Evolutionary conservation across 345 rosid species (phyloP), one percentile per base, ranked within the genome.

Genomic region (Excoecaria agallocha): DNA sequence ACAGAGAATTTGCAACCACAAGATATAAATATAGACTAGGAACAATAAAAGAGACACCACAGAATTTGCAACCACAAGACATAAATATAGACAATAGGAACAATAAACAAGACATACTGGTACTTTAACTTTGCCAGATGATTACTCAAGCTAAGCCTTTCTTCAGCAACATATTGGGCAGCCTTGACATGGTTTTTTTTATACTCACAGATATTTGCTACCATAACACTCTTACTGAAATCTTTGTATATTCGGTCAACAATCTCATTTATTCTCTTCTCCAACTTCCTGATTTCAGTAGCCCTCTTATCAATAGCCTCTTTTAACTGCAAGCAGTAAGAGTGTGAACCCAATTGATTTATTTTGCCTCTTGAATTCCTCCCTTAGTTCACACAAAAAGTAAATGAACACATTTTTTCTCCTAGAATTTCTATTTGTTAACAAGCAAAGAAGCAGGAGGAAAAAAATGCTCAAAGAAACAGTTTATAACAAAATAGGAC

Each of bases 121-220:
- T 93, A 93, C 75, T 93, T 94, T 83, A 91, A 83, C 89, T 94
- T 94, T 20, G 98, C 86, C 62, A 95, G 87, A 90, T 93, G 99
- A 76, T 87, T 93, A 72, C 94, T 95, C 80, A 95, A 83, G 79
- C 78, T 87, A 79, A 95, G 88, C 86, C 97, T 93, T 79, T 91
- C 98, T 75, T 95, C 97, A 70, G 93, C 99, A 86, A 87, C 87
- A 71, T 83, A 67, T 81, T 91, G 88, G 51, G 98, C 96, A 86
- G 82, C 92, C 88, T 93, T 93, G 73, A 95, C 87, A 87, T 95
- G 96, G 75, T 87, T 91, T 84, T 95, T 98, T 81, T 95, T 97
- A 82, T 91, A 95, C 83, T 91, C 96, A 67, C 96, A 98, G 74
- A 95, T 93, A 78, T 95, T 95, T 76, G 88, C 82, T 75, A 95